phyloP scores from a whole-genome alignment of 1,139 yeast genomes.

The Casaregolazyma suthepensis region DNA sequence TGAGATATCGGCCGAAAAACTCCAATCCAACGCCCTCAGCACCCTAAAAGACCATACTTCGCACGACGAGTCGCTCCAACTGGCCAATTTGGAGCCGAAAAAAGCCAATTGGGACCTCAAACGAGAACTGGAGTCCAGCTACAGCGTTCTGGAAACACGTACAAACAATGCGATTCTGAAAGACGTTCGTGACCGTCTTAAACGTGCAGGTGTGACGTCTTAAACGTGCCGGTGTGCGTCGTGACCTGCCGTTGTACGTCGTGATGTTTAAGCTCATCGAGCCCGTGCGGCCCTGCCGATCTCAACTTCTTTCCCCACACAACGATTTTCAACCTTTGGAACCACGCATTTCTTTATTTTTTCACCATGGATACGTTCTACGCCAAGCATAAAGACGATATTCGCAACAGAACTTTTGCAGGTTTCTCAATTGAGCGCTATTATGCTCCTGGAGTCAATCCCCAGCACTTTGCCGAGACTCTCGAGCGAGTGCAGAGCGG shows the following conservation, averaged over 20 bases:
- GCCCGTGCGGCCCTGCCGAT: neutral
- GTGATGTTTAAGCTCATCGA: neutral
- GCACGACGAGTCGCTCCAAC: slow-evolving; percentile 14
- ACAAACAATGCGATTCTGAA: slow-evolving; percentile 39
- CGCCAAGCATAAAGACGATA: neutral
- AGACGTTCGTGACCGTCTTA: slow-evolving; percentile 36
- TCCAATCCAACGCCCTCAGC: slow-evolving; percentile 28
- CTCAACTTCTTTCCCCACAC: neutral
- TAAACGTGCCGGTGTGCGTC: slow-evolving; percentile 4
- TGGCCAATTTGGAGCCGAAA: slow-evolving; percentile 28
- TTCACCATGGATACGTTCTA: neutral
- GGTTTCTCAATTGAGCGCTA: neutral
- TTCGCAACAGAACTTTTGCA: neutral
- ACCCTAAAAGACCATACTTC: slow-evolving; percentile 21
- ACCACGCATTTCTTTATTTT: neutral
- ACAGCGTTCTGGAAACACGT: slow-evolving; percentile 35
- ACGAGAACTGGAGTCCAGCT: slow-evolving; percentile 34
- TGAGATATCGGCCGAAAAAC: slow-evolving; percentile 33
- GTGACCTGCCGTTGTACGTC: too few relatives aligned
- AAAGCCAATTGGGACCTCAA: slow-evolving; percentile 38
- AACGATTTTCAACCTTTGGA: neutral
- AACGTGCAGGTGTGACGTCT: slow-evolving; percentile 17
- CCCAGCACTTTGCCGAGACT: slow-evolving; percentile 10
- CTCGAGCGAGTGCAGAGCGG: slow-evolving; percentile 4
- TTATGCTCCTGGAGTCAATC: slow-evolving; percentile 24